Percentiles rank a stretch among this genome's conserved stretches.
phyloP scores from a whole-genome alignment of 805 yeast species.

The Saccharomycopsis fermentans region DNA sequence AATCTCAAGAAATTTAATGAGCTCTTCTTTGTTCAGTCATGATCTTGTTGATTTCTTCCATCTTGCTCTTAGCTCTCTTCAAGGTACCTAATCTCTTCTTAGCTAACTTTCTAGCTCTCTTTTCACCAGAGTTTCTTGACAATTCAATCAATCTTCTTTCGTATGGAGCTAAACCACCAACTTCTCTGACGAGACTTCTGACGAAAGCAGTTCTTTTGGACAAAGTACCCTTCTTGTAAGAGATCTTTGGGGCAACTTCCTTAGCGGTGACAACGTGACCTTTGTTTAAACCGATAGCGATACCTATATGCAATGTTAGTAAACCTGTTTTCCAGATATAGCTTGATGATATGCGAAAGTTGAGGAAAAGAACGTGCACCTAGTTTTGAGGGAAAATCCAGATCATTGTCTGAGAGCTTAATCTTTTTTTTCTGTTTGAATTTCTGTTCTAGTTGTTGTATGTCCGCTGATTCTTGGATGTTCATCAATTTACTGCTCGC shows the following conservation, averaged over 20 bases:
- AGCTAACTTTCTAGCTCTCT: constrained; percentile 99
- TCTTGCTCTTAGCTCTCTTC: constrained; percentile 99
- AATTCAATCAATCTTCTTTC: constrained; percentile 99
- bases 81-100: constrained; percentile 99
- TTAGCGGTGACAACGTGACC: constrained; percentile 92
- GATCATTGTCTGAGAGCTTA: too few relatives aligned
- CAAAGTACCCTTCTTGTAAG: constrained; percentile 93
- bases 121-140: constrained; percentile 99
- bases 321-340: background rate
- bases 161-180: constrained; percentile 98
- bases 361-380: too few relatives aligned
- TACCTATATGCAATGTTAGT: constrained; percentile 38
- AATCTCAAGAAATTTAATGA: constrained; percentile 18
- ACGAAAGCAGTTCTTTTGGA: constrained; percentile 96
- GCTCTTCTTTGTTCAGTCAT: constrained; percentile 96
- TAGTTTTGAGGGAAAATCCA: too few relatives aligned
- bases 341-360: too few relatives aligned
- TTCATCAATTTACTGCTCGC: too few relatives aligned
- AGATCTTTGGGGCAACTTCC: constrained; percentile 78
- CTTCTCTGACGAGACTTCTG: constrained; percentile 92
- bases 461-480: too few relatives aligned
- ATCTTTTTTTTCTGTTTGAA: too few relatives aligned
- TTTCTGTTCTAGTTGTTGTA: too few relatives aligned
- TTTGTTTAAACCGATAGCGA: constrained; percentile 98
- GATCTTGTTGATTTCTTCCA: constrained; percentile 94